Conservation (phyloP, 2,329 filamentous ascomycete genomes). For the Chaetomium strumarium region DNA sequence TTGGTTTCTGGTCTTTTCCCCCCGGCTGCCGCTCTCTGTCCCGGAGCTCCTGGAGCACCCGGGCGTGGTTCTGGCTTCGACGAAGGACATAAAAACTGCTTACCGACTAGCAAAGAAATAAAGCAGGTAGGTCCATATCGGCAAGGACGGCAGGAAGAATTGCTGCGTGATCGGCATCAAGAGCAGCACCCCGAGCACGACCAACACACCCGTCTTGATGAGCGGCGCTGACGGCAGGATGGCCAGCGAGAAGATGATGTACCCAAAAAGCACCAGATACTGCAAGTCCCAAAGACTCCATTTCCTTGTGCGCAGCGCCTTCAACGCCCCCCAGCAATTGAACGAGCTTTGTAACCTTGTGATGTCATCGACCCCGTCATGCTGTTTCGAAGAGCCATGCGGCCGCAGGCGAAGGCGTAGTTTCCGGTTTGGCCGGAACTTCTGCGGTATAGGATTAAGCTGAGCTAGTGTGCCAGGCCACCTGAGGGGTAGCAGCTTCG, state of each 20-base stretch:
- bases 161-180: constrained; percentile 81
- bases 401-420: constrained; percentile 20
- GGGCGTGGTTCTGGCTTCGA: not conserved
- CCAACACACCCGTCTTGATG: constrained; percentile 66
- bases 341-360: constrained; percentile 75
- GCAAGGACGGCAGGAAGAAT: constrained; percentile 82
- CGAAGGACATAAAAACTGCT: constrained; percentile 35
- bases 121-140: constrained; percentile 79
- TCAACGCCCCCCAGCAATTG: constrained; percentile 71
- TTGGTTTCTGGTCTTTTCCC: not conserved
- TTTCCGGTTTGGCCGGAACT: constrained; percentile 27
- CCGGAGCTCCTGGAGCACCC: not conserved
- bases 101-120: constrained; percentile 93
- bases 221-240: constrained; percentile 77
- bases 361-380: constrained; percentile 49
- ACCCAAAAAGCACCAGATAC: constrained; percentile 66
- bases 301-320: constrained; percentile 66
- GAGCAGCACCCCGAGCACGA: constrained; percentile 62
- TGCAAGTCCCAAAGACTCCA: constrained; percentile 83
- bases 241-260: constrained; percentile 76
- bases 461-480: constrained; percentile 24
- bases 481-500: constrained; percentile 24
- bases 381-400: constrained; percentile 18
- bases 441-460: constrained; percentile 31
- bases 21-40: not conserved